Evolutionary conservation across 2,329 filamentous ascomycete genomes (phyloP).

Genomic region (Lachnellula willkommii): DNA sequence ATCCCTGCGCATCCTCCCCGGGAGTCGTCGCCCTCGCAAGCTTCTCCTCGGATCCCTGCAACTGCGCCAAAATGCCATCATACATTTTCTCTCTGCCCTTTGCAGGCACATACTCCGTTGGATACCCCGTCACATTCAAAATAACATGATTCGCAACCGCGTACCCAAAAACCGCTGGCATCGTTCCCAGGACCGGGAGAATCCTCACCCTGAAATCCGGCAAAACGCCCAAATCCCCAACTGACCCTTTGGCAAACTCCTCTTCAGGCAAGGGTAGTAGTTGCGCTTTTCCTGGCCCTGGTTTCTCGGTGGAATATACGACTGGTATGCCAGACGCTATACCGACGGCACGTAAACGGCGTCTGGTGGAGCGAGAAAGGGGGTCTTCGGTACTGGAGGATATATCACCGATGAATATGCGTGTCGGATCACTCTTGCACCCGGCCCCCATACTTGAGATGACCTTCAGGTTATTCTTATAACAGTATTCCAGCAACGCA

Average conservation of each 20-base stretch:
- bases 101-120: constrained; percentile 72
- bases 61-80: constrained; percentile 68
- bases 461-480: constrained; percentile 69
- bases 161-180: constrained; percentile 95
- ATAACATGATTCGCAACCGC: constrained; percentile 91
- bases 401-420: constrained; percentile 87
- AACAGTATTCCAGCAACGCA: constrained; percentile 79
- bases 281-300: constrained; percentile 84
- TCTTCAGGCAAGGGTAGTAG: constrained; percentile 82
- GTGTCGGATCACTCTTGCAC: constrained; percentile 81
- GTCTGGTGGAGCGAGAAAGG: constrained; percentile 76
- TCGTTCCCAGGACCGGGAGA: constrained; percentile 87
- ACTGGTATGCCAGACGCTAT: constrained; percentile 82
- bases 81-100: constrained; percentile 91
- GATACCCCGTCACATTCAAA: constrained; percentile 73
- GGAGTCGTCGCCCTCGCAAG: constrained; percentile 47
- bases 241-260: constrained; percentile 78
- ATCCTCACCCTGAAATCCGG: constrained; percentile 95
- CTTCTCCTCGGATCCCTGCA: constrained; percentile 77
- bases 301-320: constrained; percentile 87
- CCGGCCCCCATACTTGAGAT: constrained; percentile 96
- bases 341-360: constrained; percentile 66
- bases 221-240: constrained; percentile 81
- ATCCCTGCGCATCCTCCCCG: constrained; percentile 50
- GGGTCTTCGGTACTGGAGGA: constrained; percentile 82